Evolutionary conservation across 345 rosid genomes (phyloP), one percentile per base, ranked within the genome.

Genomic region (Arabis alpina): DNA sequence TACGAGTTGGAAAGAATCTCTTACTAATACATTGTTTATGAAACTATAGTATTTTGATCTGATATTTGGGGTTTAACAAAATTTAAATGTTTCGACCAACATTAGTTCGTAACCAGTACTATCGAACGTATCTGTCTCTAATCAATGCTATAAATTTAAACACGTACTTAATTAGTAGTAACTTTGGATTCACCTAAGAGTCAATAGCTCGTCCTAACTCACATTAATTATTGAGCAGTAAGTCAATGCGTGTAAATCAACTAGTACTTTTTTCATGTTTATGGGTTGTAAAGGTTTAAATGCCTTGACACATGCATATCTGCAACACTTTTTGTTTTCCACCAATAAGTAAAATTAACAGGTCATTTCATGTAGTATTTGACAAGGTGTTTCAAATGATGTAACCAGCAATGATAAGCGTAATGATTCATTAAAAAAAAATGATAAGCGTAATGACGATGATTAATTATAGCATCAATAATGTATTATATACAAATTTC

Each of bases 171-270:
- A 14, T 14, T 14, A 10, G 24, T 4, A n/a, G n/a, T 52, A 39
- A 3, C 15, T 40, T 40, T 19, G 30, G 50, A 45, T 68, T 44
- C 1, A 45, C 19, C 11, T 16, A n/a, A 23, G 48, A 36, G 30
- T 37, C 50, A 37, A 58, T 30, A 69, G 19, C 28, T 57, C 40
- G 16, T 57, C 56, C 49, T 68, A 57, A 19, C 28, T 57, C 70
- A 10, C 41, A 66, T 66, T 66, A 40, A 41, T 34, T 57, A 36
- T 24, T 43, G 65, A 8, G 13, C 8, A 51, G 65, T 43, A 43
- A 41, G 40, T 15, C 8, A 25, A 60, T 45, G 48, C 64, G n/a
- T 42, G 64, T 25, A 15, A 25, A 41, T 42, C 30, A 11, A 57
- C 47, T 57, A n/a, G n/a, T n/a, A 19, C 32, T 23, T 39, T 44